Conservation (phyloP, 23 red algal species). For the Gracilaria caudata region DNA sequence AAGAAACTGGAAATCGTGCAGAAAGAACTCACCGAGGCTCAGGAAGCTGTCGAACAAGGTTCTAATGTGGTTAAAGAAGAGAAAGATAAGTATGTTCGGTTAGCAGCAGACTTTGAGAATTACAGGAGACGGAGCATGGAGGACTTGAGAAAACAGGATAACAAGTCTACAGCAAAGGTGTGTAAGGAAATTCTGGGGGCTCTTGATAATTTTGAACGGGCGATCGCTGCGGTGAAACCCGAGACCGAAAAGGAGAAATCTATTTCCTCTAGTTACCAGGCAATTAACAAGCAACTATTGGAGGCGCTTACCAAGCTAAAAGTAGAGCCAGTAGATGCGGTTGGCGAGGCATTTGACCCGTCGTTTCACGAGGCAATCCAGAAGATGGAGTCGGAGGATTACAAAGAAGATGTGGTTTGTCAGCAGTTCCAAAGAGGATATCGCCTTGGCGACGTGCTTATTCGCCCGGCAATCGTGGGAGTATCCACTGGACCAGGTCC, state of each 20-base stretch:
- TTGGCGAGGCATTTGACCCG: slow-evolving; percentile 86
- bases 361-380: slow-evolving; percentile 89
- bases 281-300: slow-evolving; percentile 83
- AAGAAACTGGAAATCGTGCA: slow-evolving; percentile 89
- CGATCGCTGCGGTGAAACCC: slow-evolving; percentile 53
- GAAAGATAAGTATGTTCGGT: slow-evolving; percentile 82
- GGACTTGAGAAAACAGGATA: slow-evolving; percentile 69
- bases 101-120: slow-evolving; percentile 98
- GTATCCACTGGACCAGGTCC: slow-evolving; percentile 71
- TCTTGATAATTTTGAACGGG: slow-evolving; percentile 97
- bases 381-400: slow-evolving; percentile 65
- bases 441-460: slow-evolving; percentile 67
- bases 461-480: slow-evolving; percentile 76
- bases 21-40: slow-evolving; percentile 70
- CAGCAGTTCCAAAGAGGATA: slow-evolving; percentile 86
- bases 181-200: slow-evolving; percentile 71
- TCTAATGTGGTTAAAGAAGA: slow-evolving; percentile 58
- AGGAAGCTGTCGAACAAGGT: slow-evolving; percentile 26
- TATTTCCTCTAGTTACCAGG: slow-evolving; percentile 79
- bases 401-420: slow-evolving; percentile 80
- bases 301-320: slow-evolving; percentile 75
- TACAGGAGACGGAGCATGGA: slow-evolving; percentile 78
- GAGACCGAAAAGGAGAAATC: slow-evolving; percentile 75
- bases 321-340: slow-evolving; percentile 84
- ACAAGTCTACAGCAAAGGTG: slow-evolving; percentile 65